phyloP scores from a whole-genome alignment of 2,329 filamentous ascomycete genomes.

The Pestalotiopsis sp. region DNA sequence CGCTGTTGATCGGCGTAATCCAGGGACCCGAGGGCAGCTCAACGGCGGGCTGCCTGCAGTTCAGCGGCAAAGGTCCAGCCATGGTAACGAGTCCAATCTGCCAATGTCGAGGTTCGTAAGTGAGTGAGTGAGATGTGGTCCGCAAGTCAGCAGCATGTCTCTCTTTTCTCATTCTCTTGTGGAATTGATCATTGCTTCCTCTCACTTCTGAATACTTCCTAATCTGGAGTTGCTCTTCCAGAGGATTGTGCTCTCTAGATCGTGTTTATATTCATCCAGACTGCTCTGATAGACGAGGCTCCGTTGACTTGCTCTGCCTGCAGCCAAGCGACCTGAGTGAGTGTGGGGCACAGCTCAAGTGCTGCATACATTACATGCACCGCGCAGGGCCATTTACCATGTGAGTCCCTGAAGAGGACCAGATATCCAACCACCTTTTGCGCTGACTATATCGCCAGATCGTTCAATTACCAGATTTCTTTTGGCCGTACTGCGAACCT shows the following conservation, averaged over 20 bases:
- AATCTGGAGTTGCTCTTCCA: too few relatives aligned
- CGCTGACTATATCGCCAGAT: conserved; percentile 2
- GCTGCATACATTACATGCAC: neutral
- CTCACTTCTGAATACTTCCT: too few relatives aligned
- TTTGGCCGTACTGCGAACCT: neutral
- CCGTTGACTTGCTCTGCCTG: neutral
- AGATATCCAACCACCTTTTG: neutral
- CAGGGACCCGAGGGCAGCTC: neutral
- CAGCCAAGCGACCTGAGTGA: conserved; percentile 6
- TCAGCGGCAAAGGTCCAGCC: neutral
- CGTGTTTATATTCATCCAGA: neutral
- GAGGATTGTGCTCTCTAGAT: too few relatives aligned
- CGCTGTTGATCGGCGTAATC: neutral
- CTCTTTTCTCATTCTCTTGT: neutral
- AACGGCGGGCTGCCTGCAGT: neutral
- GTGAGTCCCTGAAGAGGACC: neutral
- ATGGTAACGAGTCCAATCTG: neutral
- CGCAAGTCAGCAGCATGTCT: neutral
- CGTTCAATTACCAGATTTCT: neutral
- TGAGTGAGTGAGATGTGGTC: neutral
- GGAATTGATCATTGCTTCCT: too few relatives aligned
- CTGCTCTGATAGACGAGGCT: neutral
- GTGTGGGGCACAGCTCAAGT: conserved; percentile 10
- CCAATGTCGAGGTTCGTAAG: neutral
- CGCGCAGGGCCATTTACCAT: neutral